phyloP scores from a whole-genome alignment of 768 basidiomycete species.

The Rickenella mellea region DNA sequence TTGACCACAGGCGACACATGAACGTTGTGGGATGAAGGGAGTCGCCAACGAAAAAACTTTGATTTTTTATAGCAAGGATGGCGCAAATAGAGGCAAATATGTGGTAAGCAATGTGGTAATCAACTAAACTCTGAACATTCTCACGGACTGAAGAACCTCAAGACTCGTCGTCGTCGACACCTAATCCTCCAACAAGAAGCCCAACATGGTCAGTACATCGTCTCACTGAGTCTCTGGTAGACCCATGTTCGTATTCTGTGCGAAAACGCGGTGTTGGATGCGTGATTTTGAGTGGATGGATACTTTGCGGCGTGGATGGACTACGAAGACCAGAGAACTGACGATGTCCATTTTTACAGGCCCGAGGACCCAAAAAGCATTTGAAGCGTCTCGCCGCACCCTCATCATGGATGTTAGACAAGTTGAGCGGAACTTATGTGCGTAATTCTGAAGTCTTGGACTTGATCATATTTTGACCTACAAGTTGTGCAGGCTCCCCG shows the following conservation, averaged over 20 bases:
- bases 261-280: neutral
- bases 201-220: slow-evolving; percentile 1
- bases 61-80: neutral
- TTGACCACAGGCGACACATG: neutral
- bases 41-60: neutral
- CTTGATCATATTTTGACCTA: too few relatives aligned
- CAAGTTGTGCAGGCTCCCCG: slow-evolving; percentile 77
- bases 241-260: neutral
- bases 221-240: neutral
- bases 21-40: neutral
- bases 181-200: slow-evolving; percentile 1
- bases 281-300: neutral
- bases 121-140: neutral
- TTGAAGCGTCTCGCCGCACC: slow-evolving; percentile 96
- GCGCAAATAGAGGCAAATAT: neutral
- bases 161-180: neutral
- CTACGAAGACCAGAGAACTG: neutral
- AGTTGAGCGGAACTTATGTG: slow-evolving; percentile 91
- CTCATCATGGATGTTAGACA: slow-evolving; percentile 99
- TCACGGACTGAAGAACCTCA: neutral
- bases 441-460: slow-evolving; percentile 21
- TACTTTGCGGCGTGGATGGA: neutral
- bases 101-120: neutral
- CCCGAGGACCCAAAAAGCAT: slow-evolving; percentile 97
- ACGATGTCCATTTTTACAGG: slow-evolving; percentile 36